Evolutionary conservation across 2,329 filamentous ascomycete species (phyloP).

Genomic region (Botryosphaeria dothidea): DNA sequence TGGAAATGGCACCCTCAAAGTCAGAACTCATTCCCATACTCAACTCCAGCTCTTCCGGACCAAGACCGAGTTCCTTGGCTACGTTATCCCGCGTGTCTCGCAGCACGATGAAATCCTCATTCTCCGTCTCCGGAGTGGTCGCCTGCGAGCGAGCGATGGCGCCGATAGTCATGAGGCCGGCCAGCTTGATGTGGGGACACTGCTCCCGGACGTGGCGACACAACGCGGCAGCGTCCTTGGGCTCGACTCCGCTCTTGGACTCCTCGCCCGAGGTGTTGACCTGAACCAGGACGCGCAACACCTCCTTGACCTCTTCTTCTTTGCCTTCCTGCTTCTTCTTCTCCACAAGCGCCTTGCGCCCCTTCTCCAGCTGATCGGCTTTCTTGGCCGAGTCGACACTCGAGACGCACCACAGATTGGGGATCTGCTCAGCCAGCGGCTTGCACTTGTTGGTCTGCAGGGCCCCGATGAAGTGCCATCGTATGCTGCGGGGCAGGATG

Average conservation of each 20-base stretch:
- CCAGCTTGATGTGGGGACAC: constrained; percentile 72
- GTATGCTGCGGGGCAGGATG: constrained; percentile 72
- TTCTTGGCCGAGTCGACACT: constrained; percentile 89
- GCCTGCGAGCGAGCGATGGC: constrained; percentile 83
- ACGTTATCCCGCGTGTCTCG: constrained; percentile 71
- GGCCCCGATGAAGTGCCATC: constrained; percentile 96
- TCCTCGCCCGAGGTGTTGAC: constrained; percentile 92
- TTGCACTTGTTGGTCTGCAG: constrained; percentile 95
- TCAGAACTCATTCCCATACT: constrained; percentile 99
- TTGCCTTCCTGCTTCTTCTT: constrained; percentile 29
- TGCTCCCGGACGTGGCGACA: constrained; percentile 69
- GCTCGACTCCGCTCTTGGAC: constrained; percentile 79
- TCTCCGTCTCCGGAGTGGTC: constrained; percentile 72
- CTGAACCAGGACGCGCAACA: constrained; percentile 80
- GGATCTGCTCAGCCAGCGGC: constrained; percentile 75
- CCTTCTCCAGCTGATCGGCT: constrained; percentile 75
- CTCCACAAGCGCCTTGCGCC: constrained; percentile 61
- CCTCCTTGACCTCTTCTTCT: constrained; percentile 28
- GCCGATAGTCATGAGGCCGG: constrained; percentile 95
- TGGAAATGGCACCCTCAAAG: constrained; percentile 80
- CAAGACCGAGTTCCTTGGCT: constrained; percentile 58
- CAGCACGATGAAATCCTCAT: constrained; percentile 81
- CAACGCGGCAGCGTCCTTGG: constrained; percentile 62
- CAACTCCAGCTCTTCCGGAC: constrained; percentile 68
- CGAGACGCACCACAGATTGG: constrained; percentile 88